Evolutionary conservation across 345 rosid genomes (phyloP), one percentile per base, ranked within the genome.

Genomic region (Excoecaria agallocha): DNA sequence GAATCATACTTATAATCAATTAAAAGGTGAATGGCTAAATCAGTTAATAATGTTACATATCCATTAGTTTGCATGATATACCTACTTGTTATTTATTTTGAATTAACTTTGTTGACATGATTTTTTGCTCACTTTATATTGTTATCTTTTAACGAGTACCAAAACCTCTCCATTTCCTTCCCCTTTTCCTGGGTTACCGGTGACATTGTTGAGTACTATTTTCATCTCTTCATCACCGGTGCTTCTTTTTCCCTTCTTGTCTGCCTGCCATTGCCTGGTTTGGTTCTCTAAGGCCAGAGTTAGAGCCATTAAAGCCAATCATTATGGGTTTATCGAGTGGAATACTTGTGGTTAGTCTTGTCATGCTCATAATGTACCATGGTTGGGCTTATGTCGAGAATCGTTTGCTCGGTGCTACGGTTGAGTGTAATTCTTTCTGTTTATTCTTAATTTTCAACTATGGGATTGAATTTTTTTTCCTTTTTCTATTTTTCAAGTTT

Each of bases 361-460:
- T 90, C 19, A 96, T 90, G 38, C 84, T 92, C 16, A 89, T 96
- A 82, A 94, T 94, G 98, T 94, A 92, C 76, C 85, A 92, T 37
- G 98, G 98, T 70, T 92, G 98, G 98, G 97, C 98, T 76, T 94
- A 94, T 68, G 97, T 94, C 51, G 96, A 97, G 49, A 94, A 94
- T 69, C 93, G 96, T 19, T 81, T 94, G 87, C 98, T 94, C 64
- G 92, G 96, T 71, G 98, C 98, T 85, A 94, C 97, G 46, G 15
- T n/a, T n/a, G n/a, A n/a, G n/a, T n/a, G n/a, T n/a, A n/a, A n/a
- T n/a, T n/a, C n/a, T n/a, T n/a, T n/a, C n/a, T n/a, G n/a, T n/a
- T n/a, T n/a, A n/a, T n/a, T n/a, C n/a, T n/a, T n/a, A n/a, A n/a
- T n/a, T n/a, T n/a, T n/a, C n/a, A n/a, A n/a, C n/a, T n/a, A n/a